Percentiles rank a stretch among this genome's conserved stretches.
Conservation (phyloP, 257 asterid genomes). For the Oldenlandia corymbosa region DNA sequence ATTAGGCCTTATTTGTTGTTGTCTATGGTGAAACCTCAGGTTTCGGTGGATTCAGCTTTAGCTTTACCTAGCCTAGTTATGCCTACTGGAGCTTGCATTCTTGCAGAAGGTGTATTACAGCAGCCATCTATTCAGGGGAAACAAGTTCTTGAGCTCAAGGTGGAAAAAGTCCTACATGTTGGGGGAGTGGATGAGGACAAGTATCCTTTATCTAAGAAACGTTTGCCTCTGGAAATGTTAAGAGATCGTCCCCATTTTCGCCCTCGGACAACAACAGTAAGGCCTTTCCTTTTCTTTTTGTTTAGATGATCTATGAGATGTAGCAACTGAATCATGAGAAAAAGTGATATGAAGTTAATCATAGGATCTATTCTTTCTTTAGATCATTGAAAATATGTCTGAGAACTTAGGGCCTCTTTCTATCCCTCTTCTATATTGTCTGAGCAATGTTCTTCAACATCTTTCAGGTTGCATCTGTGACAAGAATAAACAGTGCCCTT, state of each 20-base stretch:
- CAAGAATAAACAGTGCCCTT: constrained; percentile 55
- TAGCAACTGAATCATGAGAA: neutral
- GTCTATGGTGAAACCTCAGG: constrained; percentile 29
- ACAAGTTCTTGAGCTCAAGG: constrained; percentile 54
- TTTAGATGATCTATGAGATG: constrained; percentile 1
- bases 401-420: neutral
- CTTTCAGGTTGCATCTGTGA: constrained; percentile 75
- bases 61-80: constrained; percentile 56
- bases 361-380: neutral
- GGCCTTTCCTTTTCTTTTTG: neutral
- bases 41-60: constrained; percentile 61
- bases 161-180: constrained; percentile 52
- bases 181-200: constrained; percentile 57
- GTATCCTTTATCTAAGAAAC: constrained; percentile 74
- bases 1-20: neutral
- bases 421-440: no score
- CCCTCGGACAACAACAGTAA: constrained; percentile 81
- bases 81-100: constrained; percentile 75
- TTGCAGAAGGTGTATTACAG: constrained; percentile 70
- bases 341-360: neutral
- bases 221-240: constrained; percentile 62
- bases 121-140: constrained; percentile 50
- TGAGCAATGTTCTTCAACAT: neutral
- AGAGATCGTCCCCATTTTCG: constrained; percentile 68
- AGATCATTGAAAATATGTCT: neutral